Base-by-base conservation (phyloP, 2,329 filamentous ascomycete species). In the Colletotrichum gigasporum region DNA sequence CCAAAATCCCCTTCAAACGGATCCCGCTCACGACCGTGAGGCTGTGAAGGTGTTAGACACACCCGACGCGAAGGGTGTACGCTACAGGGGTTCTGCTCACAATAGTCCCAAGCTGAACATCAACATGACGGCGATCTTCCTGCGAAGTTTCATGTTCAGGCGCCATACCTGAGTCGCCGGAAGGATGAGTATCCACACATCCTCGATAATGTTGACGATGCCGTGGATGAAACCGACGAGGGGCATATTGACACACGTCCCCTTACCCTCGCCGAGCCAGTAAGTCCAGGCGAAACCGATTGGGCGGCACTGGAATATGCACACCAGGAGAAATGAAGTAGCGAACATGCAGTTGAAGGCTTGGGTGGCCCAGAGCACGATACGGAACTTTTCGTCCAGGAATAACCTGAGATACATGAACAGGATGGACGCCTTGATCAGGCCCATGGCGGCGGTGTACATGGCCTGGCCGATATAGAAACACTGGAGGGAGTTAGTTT, bases 371-470 rank as follows among this genome's bases (percentile, higher is more conserved):
- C 67, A 71, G 1, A 73, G 60, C 3, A 68, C 22, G n/a, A 57
- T 60, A 5, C 68, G 70, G 26, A 78, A 71, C 3, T 11, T 41
- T 0, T 68, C 52, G 58, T 4, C 73, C 70, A 80, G 75, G 32
- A 79, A 79, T 12, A 79, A 72, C 3, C 73, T 71, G 5, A 74
- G 70, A 63, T 77, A 79, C 66, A 79, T 73, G 26, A 75, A 69
- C 3, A 79, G 70, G 32, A 80, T 69, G 5, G 76, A 72, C n/a
- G 76, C 60, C 57, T 78, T 78, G 9, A 73, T 69, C 2, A 76
- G 75, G 2, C 81, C 73, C 22, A 83, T 79, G 30, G 73, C 74
- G 12, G 6, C 22, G 11, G 34, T n/a, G 5, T 42, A 50, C 2
- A 48, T 12, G 0, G 20, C 3, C 7, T 50, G 58, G 6, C 30